Percentiles rank a stretch among this genome's conserved stretches.
These are phyloP conservation scores for Yamadazyma blattariae DNA, from an alignment of 1,139 yeast genomes.

Conservation along the genomic window DNA sequence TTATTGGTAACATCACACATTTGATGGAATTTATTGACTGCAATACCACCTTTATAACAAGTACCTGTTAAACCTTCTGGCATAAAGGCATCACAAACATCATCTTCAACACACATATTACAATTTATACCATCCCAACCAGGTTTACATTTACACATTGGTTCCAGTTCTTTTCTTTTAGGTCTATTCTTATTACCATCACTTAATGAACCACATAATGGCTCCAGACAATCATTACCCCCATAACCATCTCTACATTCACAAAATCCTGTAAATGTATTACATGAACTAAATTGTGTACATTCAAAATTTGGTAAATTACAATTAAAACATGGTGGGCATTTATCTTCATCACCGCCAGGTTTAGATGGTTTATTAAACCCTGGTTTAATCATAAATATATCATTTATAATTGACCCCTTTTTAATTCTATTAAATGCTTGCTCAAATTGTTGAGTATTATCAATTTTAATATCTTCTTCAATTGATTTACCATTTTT, in stretches of 20 bases:
- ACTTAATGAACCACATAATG: slow-evolving; percentile 80
- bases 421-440: slow-evolving; percentile 26
- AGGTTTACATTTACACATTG: slow-evolving; percentile 63
- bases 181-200: slow-evolving; percentile 64
- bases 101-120: slow-evolving; percentile 71
- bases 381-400: slow-evolving; percentile 21
- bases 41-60: slow-evolving; percentile 84
- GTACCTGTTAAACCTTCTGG: slow-evolving; percentile 88
- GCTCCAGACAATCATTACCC: slow-evolving; percentile 86
- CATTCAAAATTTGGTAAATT: slow-evolving; percentile 88
- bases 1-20: slow-evolving; percentile 93
- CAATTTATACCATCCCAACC: slow-evolving; percentile 98
- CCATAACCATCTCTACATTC: slow-evolving; percentile 93
- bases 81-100: slow-evolving; percentile 80
- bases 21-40: slow-evolving; percentile 79
- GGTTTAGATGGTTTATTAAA: slow-evolving; percentile 12
- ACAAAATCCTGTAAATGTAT: slow-evolving; percentile 84
- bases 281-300: slow-evolving; percentile 84
- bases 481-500: no score
- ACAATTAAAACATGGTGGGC: slow-evolving; percentile 93
- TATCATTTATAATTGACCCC: slow-evolving; percentile 24
- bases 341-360: slow-evolving; percentile 35
- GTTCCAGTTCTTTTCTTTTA: slow-evolving; percentile 45
- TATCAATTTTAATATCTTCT: not conserved
- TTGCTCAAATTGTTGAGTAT: slow-evolving; percentile 13